Percentiles rank a stretch among this genome's conserved stretches.
These are phyloP conservation scores for Torrubiella hemipterigena DNA, from an alignment of 2,329 filamentous ascomycete species.

Conservation along the genomic window DNA sequence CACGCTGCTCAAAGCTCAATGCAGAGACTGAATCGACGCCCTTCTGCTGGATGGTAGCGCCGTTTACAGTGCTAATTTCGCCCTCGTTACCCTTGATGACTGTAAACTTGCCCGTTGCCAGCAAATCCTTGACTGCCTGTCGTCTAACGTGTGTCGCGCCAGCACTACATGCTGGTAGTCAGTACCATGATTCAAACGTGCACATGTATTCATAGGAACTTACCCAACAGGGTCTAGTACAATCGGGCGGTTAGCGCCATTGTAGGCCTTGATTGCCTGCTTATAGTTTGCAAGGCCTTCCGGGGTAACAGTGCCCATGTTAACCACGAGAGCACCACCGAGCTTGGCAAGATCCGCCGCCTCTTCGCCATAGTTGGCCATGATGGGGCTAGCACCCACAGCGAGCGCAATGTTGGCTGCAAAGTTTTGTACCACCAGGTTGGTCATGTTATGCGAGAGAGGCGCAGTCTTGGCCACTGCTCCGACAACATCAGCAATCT, in stretches of 20 bases:
- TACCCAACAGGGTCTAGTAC: slow-evolving; percentile 82
- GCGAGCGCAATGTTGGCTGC: slow-evolving; percentile 82
- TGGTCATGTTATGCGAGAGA: slow-evolving; percentile 94
- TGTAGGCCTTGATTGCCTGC: slow-evolving; percentile 71
- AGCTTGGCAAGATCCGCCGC: slow-evolving; percentile 67
- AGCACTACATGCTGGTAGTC: slow-evolving; percentile 32
- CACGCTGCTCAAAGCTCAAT: slow-evolving; percentile 39
- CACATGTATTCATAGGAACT: slow-evolving; percentile 12
- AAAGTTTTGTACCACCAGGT: slow-evolving; percentile 86
- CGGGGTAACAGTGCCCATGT: slow-evolving; percentile 85
- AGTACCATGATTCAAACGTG: background rate
- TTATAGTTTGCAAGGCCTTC: slow-evolving; percentile 61
- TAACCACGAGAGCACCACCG: slow-evolving; percentile 72
- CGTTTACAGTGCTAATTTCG: slow-evolving; percentile 66
- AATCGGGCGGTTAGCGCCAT: slow-evolving; percentile 60
- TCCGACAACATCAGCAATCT: slow-evolving; percentile 37
- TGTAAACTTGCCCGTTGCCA: slow-evolving; percentile 65
- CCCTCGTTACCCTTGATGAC: slow-evolving; percentile 91
- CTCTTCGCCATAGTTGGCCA: slow-evolving; percentile 80
- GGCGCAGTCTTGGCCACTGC: slow-evolving; percentile 53
- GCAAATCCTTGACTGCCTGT: slow-evolving; percentile 56
- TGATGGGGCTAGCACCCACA: slow-evolving; percentile 82
- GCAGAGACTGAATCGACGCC: slow-evolving; percentile 71
- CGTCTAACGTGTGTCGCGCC: slow-evolving; percentile 69
- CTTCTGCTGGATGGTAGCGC: slow-evolving; percentile 46